Evolutionary conservation across 441 rosid species (phyloP), one percentile per base, ranked within the genome.

Genomic region (Aleurites moluccanus): DNA sequence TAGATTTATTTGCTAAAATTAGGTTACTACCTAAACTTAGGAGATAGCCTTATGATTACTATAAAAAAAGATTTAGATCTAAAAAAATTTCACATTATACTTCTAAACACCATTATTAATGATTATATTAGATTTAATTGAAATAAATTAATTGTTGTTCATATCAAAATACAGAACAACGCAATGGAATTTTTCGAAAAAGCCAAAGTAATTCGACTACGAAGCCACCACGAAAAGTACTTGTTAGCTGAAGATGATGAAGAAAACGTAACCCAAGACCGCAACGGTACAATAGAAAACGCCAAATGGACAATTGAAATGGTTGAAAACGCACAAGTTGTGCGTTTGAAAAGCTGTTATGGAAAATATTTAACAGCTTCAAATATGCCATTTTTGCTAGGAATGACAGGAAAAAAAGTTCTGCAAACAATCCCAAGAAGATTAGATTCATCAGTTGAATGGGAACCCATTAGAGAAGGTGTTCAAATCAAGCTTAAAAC

Each of bases 401-500:
- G 99, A 47, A 88, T 91, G 82, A 87, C 90, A 13, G 98, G 98
- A n/a, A 88, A 86, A 63, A 92, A 91, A 79, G 97, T 89, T 44
- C 66, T 83, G 33, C 99, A 91, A 83, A 70, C 90, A 0, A 57
- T 80, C 53, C 93, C 90, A 44, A 72, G 72, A n/a, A 83, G 87
- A 21, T 86, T 83, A n/a, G 99, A 93, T 70, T 89, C 93, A 4
- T 91, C 90, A 13, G 75, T 86, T 14, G 97, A 95, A 80, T 95
- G 99, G 99, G 96, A 95, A 63, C 96, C 99, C 38, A 88, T 87
- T 30, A 75, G 79, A 59, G 84, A 78, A 67, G 98, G 88, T 1
- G 69, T 82, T 15, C 87, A 71, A 69, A 78, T 88, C 23, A 91
- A 82, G 85, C 91, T 95, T 21, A 85, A 84, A 80, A 91, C 96